Conservation (phyloP, 768 basidiomycete species). For the Gelatoporia subvermispora region DNA sequence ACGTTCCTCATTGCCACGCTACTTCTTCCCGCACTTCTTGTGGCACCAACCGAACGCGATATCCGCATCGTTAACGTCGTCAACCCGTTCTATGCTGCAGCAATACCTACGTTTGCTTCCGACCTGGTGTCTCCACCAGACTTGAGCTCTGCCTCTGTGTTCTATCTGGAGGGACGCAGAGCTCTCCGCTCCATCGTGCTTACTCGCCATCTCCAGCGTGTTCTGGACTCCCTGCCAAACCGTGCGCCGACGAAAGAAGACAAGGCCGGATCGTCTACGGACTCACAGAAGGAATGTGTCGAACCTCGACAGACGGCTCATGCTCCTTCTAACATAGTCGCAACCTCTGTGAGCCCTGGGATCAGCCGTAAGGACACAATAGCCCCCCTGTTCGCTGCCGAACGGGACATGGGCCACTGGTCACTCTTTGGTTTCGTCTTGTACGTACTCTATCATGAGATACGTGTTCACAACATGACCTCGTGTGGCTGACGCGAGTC, state of each 20-base stretch:
- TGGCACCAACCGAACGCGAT: conserved; percentile 82
- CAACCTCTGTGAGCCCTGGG: conserved; percentile 71
- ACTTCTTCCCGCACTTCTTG: conserved; percentile 73
- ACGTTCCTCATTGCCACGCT: conserved; percentile 78
- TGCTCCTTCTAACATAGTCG: conserved; percentile 64
- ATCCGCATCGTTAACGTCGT: conserved; percentile 85
- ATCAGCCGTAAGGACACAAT: conserved; percentile 69
- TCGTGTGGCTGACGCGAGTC: background rate
- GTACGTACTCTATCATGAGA: conserved; percentile 33
- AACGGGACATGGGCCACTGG: conserved; percentile 32
- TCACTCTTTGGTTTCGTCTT: conserved; percentile 42
- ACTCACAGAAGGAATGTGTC: background rate
- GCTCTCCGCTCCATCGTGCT: conserved; percentile 59
- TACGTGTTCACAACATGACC: background rate
- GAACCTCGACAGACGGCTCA: conserved; percentile 2
- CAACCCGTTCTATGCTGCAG: conserved; percentile 88
- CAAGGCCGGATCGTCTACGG: background rate
- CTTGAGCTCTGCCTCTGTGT: conserved; percentile 19
- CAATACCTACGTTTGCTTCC: conserved; percentile 40
- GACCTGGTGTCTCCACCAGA: conserved; percentile 5
- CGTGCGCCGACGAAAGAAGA: conserved; percentile 46
- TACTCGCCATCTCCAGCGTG: conserved; percentile 76
- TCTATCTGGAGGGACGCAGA: conserved; percentile 62
- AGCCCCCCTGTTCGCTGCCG: conserved; percentile 47
- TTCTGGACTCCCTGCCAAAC: conserved; percentile 75